phyloP scores from a whole-genome alignment of 768 basidiomycete genomes.

The Collybia nuda region DNA sequence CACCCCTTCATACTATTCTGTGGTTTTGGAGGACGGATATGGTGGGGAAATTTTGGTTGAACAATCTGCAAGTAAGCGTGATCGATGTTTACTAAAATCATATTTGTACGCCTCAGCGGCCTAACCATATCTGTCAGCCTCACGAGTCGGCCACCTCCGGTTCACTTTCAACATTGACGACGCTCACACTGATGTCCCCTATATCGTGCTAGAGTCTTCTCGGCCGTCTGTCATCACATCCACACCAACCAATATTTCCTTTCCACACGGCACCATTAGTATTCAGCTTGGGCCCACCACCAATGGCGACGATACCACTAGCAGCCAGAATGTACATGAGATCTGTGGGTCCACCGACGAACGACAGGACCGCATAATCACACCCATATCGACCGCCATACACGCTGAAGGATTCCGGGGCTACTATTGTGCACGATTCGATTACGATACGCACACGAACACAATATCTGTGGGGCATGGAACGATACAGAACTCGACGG shows the following conservation, averaged over 20 bases:
- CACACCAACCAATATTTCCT: constrained; percentile 44
- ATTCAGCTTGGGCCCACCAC: constrained; percentile 27
- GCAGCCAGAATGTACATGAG: constrained; percentile 33
- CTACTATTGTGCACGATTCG: constrained; percentile 64
- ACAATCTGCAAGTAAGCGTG: constrained; percentile 58
- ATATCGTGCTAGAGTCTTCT: constrained; percentile 67
- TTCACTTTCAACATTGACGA: constrained; percentile 52
- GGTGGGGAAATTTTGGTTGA: constrained; percentile 55
- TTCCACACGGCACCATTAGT: constrained; percentile 49
- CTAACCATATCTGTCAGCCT: constrained; percentile 43
- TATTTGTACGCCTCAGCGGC: neutral
- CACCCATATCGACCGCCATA: constrained; percentile 44
- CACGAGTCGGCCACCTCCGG: constrained; percentile 71
- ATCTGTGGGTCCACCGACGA: constrained; percentile 68
- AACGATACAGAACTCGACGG: constrained; percentile 43
- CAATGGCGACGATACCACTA: neutral
- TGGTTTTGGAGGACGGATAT: constrained; percentile 51
- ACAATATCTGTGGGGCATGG: constrained; percentile 35
- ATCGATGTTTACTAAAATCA: neutral
- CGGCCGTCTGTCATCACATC: constrained; percentile 62
- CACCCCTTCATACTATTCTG: constrained; percentile 55
- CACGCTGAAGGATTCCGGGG: constrained; percentile 44
- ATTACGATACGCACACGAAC: constrained; percentile 25
- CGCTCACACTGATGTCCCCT: constrained; percentile 35
- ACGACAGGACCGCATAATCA: constrained; percentile 70